Base-by-base conservation (phyloP, 305 asterid genomes). In the Nicotiana rustica region DNA sequence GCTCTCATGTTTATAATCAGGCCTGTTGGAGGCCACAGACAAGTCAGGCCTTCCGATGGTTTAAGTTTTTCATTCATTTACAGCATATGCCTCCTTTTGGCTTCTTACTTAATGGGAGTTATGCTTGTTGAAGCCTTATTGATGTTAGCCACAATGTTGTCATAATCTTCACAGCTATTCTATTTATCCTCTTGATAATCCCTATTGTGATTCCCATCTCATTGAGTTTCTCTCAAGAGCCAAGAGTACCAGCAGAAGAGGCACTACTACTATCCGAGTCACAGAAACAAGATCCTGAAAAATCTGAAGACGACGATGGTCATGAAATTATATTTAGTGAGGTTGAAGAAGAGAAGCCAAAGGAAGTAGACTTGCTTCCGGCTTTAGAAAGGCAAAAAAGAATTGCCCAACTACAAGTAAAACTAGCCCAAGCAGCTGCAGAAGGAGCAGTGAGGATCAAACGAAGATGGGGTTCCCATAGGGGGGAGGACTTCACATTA, bases 401-500 rank as follows among this genome's bases (percentile, higher is more conserved):
- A 78, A 88, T 88, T 2, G 86, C 89, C 2, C 88, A 84, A 21
- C 84, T 89, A 33, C 90, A 88, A 82, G 59, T 86, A 35, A 89
- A 67, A 83, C 82, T 89, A 83, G 89, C 89, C 4, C 90, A 86
- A 71, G 89, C 92, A 60, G 92, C 89, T 31, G 92, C 92, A 12
- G 90, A 85, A 49, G 92, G 92, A 82, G 92, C 92, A 3, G 92
- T 89, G 59, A 80, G 91, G 83, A 44, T 86, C 65, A 89, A 86
- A 83, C 85, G 89, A 66, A 83, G 87, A 84, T 79, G 88, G 82
- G 91, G 91, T 3, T 91, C 92, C 2, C 89, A 77, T 52, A 86
- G 92, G 29, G 92, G 92, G 68, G 92, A 89, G 87, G 90, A 89
- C 64, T 89, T 89, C 62, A 89, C 90, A 15, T 83, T 89, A 81